Percentiles rank a stretch among this genome's conserved stretches.
Conservation (phyloP, 345 rosid species). For the Gossypium thurberi region DNA sequence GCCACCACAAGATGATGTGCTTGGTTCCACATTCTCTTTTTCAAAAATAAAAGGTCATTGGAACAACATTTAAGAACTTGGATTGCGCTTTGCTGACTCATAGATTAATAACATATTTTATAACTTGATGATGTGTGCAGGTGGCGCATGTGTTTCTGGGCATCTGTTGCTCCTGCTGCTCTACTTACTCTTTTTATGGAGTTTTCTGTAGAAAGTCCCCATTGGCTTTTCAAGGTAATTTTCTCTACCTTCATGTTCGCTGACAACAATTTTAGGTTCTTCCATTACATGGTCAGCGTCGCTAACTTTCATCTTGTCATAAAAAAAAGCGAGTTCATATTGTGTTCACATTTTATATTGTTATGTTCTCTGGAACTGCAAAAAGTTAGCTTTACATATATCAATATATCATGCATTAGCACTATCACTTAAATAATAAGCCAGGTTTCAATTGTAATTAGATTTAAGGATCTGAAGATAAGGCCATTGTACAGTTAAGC, state of each 20-base stretch:
- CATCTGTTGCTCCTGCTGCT: conserved; percentile 66
- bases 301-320: not conserved
- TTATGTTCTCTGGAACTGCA: not conserved
- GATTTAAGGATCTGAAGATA: not conserved
- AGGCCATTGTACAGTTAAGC: not conserved
- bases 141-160: conserved; percentile 95
- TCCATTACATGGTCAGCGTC: not conserved
- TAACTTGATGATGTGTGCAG: conserved; percentile 28
- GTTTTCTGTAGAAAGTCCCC: conserved; percentile 89
- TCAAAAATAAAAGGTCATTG: not conserved
- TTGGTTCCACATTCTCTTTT: not conserved
- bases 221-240: conserved; percentile 90
- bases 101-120: conserved; percentile 20
- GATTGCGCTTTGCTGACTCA: conserved; percentile 40
- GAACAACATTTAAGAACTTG: not conserved
- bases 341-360: not conserved
- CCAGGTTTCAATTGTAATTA: not conserved
- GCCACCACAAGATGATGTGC: not conserved
- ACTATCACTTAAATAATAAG: not conserved
- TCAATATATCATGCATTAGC: not conserved
- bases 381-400: not conserved
- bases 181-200: conserved; percentile 61
- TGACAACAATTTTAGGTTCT: not conserved
- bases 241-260: conserved; percentile 12
- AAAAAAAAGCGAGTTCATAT: not conserved